Conservation (phyloP, 768 basidiomycete genomes). For the Tulasnella calospora region DNA sequence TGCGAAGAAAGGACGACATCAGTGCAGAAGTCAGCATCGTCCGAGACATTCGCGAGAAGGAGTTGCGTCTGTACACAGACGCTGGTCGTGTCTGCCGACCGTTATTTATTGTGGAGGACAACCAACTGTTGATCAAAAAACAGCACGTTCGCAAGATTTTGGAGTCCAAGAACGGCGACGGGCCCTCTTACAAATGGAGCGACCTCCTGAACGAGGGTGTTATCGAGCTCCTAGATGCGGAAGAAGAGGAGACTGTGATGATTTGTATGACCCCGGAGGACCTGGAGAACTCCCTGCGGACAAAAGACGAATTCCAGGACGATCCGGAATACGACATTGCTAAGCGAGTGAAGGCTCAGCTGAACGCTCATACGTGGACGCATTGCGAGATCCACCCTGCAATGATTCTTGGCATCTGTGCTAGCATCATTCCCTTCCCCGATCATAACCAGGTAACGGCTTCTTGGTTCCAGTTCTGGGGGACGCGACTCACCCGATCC, state of each 20-base stretch:
- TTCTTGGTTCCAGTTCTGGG: background rate
- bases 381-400: conserved; percentile 99
- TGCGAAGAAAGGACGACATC: conserved; percentile 91
- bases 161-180: conserved; percentile 40
- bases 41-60: conserved; percentile 93
- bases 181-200: conserved; percentile 63
- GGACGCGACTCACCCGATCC: background rate
- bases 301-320: conserved; percentile 54
- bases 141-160: conserved; percentile 74
- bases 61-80: conserved; percentile 91
- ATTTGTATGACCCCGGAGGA: conserved; percentile 99
- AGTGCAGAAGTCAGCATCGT: conserved; percentile 95
- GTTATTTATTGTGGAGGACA: conserved; percentile 92
- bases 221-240: conserved; percentile 91
- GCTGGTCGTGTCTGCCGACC: conserved; percentile 96
- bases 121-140: conserved; percentile 76
- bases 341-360: conserved; percentile 77
- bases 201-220: conserved; percentile 80
- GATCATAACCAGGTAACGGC: conserved; percentile 91
- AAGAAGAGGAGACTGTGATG: conserved; percentile 99
- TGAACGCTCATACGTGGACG: conserved; percentile 88
- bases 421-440: conserved; percentile 98
- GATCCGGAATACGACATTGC: conserved; percentile 79
- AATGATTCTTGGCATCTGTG: conserved; percentile 98
- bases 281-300: conserved; percentile 73